These are phyloP conservation scores for Mollisia scopiformis DNA, from an alignment of 2,329 filamentous ascomycete species.

Conservation along the genomic window DNA sequence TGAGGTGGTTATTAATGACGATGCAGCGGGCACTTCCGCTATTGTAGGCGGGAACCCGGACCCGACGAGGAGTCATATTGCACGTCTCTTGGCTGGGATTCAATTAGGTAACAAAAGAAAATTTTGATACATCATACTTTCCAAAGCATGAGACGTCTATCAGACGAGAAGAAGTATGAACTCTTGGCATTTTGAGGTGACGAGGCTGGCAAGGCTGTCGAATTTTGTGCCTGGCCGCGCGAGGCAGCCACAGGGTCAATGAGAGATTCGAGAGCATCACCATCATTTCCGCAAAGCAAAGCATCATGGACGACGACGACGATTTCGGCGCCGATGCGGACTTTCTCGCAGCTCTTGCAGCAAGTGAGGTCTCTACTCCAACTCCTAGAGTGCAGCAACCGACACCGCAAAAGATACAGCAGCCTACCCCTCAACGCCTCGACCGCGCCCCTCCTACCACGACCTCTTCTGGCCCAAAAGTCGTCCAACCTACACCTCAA, in stretches of 20 bases:
- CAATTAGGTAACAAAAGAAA: too few relatives aligned
- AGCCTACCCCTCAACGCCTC: conserved; percentile 58
- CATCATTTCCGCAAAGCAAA: neutral
- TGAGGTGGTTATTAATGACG: neutral
- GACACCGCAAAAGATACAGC: conserved; percentile 42
- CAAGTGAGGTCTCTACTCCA: conserved; percentile 39
- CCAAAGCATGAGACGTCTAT: too few relatives aligned
- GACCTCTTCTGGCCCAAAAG: conserved; percentile 48
- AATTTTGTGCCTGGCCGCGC: too few relatives aligned
- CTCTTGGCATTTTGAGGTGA: too few relatives aligned
- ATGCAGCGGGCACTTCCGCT: neutral
- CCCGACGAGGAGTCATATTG: neutral
- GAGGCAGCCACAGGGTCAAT: too few relatives aligned
- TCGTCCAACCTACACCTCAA: conserved; percentile 89
- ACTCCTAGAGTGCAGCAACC: conserved; percentile 39
- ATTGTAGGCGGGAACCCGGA: neutral
- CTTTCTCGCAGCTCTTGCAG: conserved; percentile 58
- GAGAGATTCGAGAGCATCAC: neutral
- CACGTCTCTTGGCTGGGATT: neutral
- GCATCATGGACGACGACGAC: conserved; percentile 52
- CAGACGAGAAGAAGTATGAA: too few relatives aligned
- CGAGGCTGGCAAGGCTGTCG: neutral
- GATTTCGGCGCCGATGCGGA: conserved; percentile 59
- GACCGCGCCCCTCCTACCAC: conserved; percentile 49
- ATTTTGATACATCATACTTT: too few relatives aligned